Evolutionary conservation across 1,139 yeast species (phyloP), one percentile per base, ranked within the genome.

Genomic region (Zygosaccharomyces sapae): DNA sequence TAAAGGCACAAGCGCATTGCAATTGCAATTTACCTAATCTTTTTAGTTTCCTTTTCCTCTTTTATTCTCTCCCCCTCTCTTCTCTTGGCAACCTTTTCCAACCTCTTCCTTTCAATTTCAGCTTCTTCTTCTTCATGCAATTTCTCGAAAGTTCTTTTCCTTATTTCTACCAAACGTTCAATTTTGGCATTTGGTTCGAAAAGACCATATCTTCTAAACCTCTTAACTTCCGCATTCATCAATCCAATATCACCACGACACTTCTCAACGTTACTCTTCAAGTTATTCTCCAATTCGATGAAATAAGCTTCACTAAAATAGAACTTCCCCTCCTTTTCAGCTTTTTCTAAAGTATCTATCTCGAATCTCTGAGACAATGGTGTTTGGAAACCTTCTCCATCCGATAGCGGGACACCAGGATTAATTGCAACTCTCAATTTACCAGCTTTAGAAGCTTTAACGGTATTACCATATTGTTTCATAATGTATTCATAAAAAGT

Each of bases 381-480:
- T 19, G 89, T 80, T 57, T 77, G 77, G 68, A 73, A 92, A 31
- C 97, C 97, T 72, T 92, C 97, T 45, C 94, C 96, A 8, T 71
- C 69, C 25, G 76, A 76, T 55, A 92, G 76, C 19, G 67, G 67
- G 30, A 81, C 72, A 29, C 95, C 94, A 57, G 85, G 79, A 41
- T 73, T 69, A 54, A 72, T 74, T 56, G 89, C 74, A 44, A 69
- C 72, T 29, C 75, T 77, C 57, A 89, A 79, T 43, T 82, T 66
- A 12, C 96, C 96, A 19, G 77, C 72, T 63, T 80, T 81, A 66
- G 81, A 86, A 8, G 97, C 96, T 57, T 77, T 77, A 46, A 88
- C 78, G 62, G 86, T 73, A 16, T 95, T 92, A 47, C 96, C 97
- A 55, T 72, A 77, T 58, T 79, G 75, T 58, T 81, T 77, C 62